phyloP scores from a whole-genome alignment of 441 rosid genomes.

The Pelargonium myrrhifolium region DNA sequence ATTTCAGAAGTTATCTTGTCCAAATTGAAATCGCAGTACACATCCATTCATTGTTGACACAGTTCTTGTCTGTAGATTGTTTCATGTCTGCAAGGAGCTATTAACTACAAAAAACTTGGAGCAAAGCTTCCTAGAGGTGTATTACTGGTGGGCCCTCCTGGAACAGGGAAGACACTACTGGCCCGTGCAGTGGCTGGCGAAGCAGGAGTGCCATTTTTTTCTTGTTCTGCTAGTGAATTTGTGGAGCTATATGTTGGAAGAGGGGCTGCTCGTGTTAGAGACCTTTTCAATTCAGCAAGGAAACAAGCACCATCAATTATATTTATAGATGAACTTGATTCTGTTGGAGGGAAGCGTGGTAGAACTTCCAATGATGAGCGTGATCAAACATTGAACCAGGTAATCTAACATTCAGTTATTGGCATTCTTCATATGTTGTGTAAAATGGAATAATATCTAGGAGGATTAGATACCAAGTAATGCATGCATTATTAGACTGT shows the following conservation, averaged over 20 bases:
- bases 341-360: conserved; percentile 93
- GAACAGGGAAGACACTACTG: conserved; percentile 90
- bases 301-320: conserved; percentile 71
- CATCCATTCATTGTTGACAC: conserved; percentile 10
- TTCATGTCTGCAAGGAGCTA: conserved; percentile 89
- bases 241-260: conserved; percentile 95
- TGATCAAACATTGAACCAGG: conserved; percentile 94
- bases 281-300: conserved; percentile 67
- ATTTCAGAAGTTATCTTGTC: background rate
- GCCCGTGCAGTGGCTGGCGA: conserved; percentile 98
- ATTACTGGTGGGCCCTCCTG: conserved; percentile 91
- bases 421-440: background rate
- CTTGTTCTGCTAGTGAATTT: conserved; percentile 91
- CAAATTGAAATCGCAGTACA: conserved; percentile 3
- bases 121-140: conserved; percentile 90
- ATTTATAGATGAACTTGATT: conserved; percentile 89
- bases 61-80: conserved; percentile 57
- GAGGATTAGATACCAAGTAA: background rate
- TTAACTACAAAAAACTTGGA: conserved; percentile 74
- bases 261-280: conserved; percentile 91
- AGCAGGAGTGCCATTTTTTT: conserved; percentile 88
- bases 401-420: conserved; percentile 19
- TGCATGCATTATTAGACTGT: background rate
- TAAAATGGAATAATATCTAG: background rate
- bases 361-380: conserved; percentile 97